Evolutionary conservation across 345 rosid species (phyloP).

Genomic region (Populus simonii): DNA sequence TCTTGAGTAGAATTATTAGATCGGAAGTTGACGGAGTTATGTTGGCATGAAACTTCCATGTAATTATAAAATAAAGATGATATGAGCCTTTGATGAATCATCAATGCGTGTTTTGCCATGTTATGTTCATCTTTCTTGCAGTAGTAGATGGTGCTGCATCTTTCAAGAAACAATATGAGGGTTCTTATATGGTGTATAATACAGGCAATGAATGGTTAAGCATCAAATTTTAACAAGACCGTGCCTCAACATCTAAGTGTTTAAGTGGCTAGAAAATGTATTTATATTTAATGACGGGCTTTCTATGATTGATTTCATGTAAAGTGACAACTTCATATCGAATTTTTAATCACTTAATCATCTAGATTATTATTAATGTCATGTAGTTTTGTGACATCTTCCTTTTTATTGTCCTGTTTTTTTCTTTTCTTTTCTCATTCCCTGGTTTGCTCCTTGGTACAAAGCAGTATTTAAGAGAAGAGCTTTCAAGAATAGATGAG

Average conservation of each 20-base stretch:
- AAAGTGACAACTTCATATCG: not conserved
- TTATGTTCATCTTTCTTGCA: not conserved
- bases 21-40: not conserved
- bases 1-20: not conserved
- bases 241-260: not conserved
- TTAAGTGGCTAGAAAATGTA: not conserved
- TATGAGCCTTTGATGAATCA: not conserved
- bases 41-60: not conserved
- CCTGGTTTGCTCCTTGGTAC: conserved; percentile 24
- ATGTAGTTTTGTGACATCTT: not conserved
- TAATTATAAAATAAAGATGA: not conserved
- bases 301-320: not conserved
- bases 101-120: not conserved
- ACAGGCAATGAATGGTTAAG: not conserved
- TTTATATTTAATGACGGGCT: not conserved
- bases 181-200: no score
- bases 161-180: not conserved
- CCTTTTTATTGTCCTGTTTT: not conserved
- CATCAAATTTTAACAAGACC: not conserved
- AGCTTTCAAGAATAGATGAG: conserved; percentile 73
- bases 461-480: conserved; percentile 79
- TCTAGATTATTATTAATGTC: not conserved
- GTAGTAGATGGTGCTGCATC: not conserved
- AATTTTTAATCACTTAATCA: not conserved
- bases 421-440: not conserved